These are phyloP conservation scores for Cucurbita argyrosperma DNA, from an alignment of 306 rosid species.

Conservation along the genomic window DNA sequence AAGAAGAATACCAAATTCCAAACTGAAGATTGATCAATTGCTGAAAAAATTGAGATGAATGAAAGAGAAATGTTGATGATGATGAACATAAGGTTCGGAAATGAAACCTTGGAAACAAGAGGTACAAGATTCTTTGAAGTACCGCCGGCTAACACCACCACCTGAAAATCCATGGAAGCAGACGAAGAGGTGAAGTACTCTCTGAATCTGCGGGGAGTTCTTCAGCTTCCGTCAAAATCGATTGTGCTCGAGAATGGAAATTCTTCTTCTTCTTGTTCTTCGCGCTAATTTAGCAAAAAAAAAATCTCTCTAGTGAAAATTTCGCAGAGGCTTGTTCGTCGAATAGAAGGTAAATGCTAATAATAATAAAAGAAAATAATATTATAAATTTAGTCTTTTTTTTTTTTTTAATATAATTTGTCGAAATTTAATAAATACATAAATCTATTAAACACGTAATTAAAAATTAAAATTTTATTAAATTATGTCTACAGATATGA, in stretches of 20 bases:
- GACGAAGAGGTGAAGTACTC: neutral
- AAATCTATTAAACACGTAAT: too few relatives aligned
- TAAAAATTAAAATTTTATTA: too few relatives aligned
- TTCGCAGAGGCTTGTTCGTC: neutral
- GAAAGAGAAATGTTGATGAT: neutral
- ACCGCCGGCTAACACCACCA: conserved; percentile 90
- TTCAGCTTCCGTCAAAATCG: neutral
- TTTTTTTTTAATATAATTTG: too few relatives aligned
- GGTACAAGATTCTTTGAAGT: conserved; percentile 71
- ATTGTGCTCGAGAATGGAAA: neutral
- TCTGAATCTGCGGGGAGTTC: neutral
- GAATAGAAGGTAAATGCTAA: too few relatives aligned
- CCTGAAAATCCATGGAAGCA: conserved; percentile 70
- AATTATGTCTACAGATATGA: too few relatives aligned
- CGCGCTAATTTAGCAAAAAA: neutral
- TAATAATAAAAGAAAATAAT: too few relatives aligned
- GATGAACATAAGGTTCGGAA: neutral
- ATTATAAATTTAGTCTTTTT: too few relatives aligned
- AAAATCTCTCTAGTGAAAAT: neutral
- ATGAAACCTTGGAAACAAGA: conserved; percentile 65
- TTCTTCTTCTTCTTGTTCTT: neutral
- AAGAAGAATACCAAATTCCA: neutral
- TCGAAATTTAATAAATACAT: too few relatives aligned
- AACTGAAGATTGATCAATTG: neutral
- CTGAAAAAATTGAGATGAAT: neutral